These are phyloP conservation scores for Pestalotiopsis sp. DNA, from an alignment of 2,329 filamentous ascomycete genomes.

Conservation along the genomic window DNA sequence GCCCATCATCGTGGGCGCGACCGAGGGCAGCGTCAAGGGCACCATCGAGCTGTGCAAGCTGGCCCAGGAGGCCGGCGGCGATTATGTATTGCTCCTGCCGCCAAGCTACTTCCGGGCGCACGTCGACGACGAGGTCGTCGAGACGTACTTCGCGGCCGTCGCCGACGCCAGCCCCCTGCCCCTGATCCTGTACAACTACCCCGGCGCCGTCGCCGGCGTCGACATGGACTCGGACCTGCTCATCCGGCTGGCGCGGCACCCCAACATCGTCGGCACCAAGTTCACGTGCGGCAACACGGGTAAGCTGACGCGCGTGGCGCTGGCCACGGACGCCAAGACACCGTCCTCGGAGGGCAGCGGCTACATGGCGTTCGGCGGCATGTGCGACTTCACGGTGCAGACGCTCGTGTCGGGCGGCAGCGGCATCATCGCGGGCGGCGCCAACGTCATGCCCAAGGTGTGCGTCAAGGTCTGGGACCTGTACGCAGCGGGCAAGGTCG, in stretches of 20 bases:
- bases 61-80: constrained; percentile 69
- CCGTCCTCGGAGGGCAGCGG: constrained; percentile 59
- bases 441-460: constrained; percentile 82
- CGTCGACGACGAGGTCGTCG: constrained; percentile 73
- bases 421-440: constrained; percentile 83
- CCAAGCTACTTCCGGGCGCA: constrained; percentile 82
- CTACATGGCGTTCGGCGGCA: constrained; percentile 86
- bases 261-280: constrained; percentile 86
- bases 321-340: constrained; percentile 71
- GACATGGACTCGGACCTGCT: constrained; percentile 90
- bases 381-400: constrained; percentile 85
- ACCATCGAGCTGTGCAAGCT: constrained; percentile 76
- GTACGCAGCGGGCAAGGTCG: constrained; percentile 70
- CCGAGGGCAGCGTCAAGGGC: constrained; percentile 78
- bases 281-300: constrained; percentile 92
- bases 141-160: constrained; percentile 73
- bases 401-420: constrained; percentile 77
- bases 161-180: constrained; percentile 76
- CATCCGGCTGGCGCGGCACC: constrained; percentile 76
- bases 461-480: constrained; percentile 80
- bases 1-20: constrained; percentile 82
- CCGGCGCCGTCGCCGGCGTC: constrained; percentile 81
- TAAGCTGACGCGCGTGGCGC: constrained; percentile 81
- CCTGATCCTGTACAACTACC: constrained; percentile 90
- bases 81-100: constrained; percentile 78